Evolutionary conservation across 164 flowering plant genomes (phyloP), one percentile per base, ranked within the genome.

Genomic region (Vitis cinerea): DNA sequence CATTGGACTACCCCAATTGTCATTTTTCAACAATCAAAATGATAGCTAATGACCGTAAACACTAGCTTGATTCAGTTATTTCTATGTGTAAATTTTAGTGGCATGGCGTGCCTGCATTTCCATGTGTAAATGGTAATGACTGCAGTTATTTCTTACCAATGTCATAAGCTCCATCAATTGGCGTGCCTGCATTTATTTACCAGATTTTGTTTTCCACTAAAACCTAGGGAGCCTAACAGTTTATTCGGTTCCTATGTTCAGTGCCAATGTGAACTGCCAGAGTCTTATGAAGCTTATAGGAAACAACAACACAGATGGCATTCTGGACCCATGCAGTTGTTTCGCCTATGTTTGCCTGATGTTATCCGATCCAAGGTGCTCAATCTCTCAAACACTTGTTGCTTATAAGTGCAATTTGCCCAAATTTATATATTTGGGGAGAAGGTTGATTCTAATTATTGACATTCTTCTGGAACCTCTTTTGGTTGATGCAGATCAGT

Each of bases 251-350:
- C 44, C 44, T 37, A 37, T 57, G 15, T 68, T 62, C 84, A 90
- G 96, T 86, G 93, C 64, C 86, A 81, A 66, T 90, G 96, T 61
- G 96, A 90, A 70, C 74, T 90, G 48, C 96, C 96, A 0, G 96
- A 90, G 77, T 90, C 95, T 17, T 90, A 86, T 64, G 95, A 90
- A 79, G 92, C 92, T 61, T 90, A 90, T 58, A 62, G 96, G 67
- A 90, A 90, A 67, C 96, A 90, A 69, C 96, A 90, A 61, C 96
- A 90, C 66, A 78, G 96, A 61, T 90, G 96, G 96, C 96, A 90
- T 78, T 90, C 96, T 12, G 96, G 96, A 19, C 96, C 95, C 5
- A 90, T 90, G 95, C 96, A 90, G 74, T 64, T 90, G 77, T 90
- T 90, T 74, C 90, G 93, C 17, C 85, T 90, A 8, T 88, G 96